Base-by-base conservation (phyloP, 768 basidiomycete genomes). In the Mycena polygramma region DNA sequence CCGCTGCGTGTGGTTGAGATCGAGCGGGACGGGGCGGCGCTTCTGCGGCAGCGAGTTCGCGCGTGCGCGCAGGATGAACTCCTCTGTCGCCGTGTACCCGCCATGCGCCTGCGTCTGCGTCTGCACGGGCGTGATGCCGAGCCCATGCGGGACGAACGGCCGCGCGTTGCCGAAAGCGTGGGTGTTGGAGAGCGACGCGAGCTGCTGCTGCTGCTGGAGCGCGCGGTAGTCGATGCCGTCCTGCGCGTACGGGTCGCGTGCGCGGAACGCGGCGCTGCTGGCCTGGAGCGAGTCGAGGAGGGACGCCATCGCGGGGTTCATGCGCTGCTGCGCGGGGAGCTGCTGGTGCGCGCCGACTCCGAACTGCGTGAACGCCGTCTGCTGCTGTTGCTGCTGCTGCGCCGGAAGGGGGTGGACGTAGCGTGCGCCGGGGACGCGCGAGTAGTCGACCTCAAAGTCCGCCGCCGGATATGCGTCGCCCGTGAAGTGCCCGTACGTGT, bases 51-150 rank as follows among this genome's bases (percentile, higher is more conserved):
- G 61, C 52, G 75, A 77, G 67, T 85, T 81, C 4, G 83, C 77
- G 79, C 85, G 82, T 79, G 90, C 70, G 79, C 89, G 90, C 76
- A 93, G 86, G 58, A 93, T 88, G 70, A 88, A 86, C 77, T 91
- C 88, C 76, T 93, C 92, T 0, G 91, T 83, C 2, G 90, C 83
- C 0, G 92, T 93, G 71, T 89, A 93, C 2, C 92, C 92, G 1
- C 87, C 83, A 37, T 80, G 79, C 46, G 75, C 65, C 54, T 70
- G 66, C 43, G 68, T 58, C 41, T 41, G 66, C 43, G 68, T 58
- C 41, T 41, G 41, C 41, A 15, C 41, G 41, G 41, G 41, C 10
- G 41, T 15, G 41, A 41, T 41, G 41, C 41, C 41, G 41, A 41
- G 41, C 2, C 41, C 41, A 10, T 41, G 41, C 41, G 41, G 41